Conservation (phyloP, 306 rosid species). For the Phaseolus lunatus region DNA sequence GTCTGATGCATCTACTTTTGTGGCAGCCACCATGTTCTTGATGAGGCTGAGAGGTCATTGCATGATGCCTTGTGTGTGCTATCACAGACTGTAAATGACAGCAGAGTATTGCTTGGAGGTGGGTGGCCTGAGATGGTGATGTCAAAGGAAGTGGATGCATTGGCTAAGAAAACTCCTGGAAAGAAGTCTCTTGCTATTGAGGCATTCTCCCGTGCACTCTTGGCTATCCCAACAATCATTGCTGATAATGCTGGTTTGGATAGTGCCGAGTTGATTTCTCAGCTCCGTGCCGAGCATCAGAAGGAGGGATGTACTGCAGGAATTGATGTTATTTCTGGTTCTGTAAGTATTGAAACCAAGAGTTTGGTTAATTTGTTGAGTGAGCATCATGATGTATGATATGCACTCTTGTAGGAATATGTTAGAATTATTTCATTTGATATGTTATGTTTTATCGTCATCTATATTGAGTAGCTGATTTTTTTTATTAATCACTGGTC, state of each 20-base stretch:
- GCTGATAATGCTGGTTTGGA: conserved; percentile 99
- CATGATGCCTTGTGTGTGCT: conserved; percentile 98
- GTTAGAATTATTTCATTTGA: not conserved
- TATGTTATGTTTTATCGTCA: not conserved
- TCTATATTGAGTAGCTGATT: not conserved
- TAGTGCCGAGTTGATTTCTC: conserved; percentile 95
- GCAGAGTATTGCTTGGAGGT: conserved; percentile 94
- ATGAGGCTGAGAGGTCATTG: conserved; percentile 97
- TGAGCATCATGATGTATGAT: not conserved
- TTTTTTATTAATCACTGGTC: conserved; percentile 8
- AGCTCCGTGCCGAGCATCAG: conserved; percentile 96
- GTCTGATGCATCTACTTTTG: conserved; percentile 38
- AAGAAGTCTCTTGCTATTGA: conserved; percentile 96
- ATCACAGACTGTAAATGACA: conserved; percentile 92
- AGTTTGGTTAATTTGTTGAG: not conserved
- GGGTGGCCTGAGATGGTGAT: conserved; percentile 99
- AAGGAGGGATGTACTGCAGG: conserved; percentile 84
- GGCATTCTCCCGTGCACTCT: conserved; percentile 89
- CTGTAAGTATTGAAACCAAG: conserved; percentile 64
- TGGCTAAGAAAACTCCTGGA: conserved; percentile 94
- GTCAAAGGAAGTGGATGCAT: conserved; percentile 88
- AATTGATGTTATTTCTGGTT: conserved; percentile 92
- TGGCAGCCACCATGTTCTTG: conserved; percentile 94
- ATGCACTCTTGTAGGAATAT: not conserved
- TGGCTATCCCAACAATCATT: conserved; percentile 88